Evolutionary conservation across 169 alveolate species (phyloP).

Genomic region (Eimeria acervulina): DNA sequence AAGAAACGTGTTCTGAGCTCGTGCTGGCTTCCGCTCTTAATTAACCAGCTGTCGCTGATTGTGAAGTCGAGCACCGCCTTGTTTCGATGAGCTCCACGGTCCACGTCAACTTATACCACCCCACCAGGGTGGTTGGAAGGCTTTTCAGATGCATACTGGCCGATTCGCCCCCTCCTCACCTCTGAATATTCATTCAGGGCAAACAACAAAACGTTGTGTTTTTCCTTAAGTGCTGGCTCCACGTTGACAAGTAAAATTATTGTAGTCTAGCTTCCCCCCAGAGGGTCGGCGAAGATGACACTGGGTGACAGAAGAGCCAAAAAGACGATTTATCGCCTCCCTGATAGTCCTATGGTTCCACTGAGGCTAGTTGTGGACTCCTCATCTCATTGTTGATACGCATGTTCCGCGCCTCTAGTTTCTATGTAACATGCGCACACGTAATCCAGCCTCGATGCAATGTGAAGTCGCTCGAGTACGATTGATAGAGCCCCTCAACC

Average conservation of each 20-base stretch:
- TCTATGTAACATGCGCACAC: background rate
- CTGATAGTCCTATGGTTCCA: background rate
- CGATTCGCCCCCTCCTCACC: background rate
- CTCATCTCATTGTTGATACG: background rate
- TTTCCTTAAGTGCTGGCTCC: background rate
- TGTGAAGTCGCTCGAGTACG: background rate
- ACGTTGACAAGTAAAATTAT: constrained; percentile 16
- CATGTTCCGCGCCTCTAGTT: background rate
- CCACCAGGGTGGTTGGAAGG: constrained; percentile 12
- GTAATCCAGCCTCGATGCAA: background rate
- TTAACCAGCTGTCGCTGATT: background rate
- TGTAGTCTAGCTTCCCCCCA: constrained; percentile 23
- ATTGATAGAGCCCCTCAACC: background rate
- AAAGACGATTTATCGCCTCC: background rate
- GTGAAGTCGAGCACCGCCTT: constrained; percentile 43
- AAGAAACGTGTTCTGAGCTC: background rate
- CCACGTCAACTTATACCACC: background rate
- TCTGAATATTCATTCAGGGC: background rate
- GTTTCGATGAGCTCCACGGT: background rate
- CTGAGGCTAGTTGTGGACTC: background rate
- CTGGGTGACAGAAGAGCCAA: background rate
- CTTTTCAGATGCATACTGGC: constrained; percentile 2
- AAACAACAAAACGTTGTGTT: constrained; percentile 17
- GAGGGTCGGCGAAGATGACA: background rate
- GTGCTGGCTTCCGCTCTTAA: background rate